These are phyloP conservation scores for Puccinia novopanici DNA, from an alignment of 1,284 basidiomycete genomes.

Conservation along the genomic window DNA sequence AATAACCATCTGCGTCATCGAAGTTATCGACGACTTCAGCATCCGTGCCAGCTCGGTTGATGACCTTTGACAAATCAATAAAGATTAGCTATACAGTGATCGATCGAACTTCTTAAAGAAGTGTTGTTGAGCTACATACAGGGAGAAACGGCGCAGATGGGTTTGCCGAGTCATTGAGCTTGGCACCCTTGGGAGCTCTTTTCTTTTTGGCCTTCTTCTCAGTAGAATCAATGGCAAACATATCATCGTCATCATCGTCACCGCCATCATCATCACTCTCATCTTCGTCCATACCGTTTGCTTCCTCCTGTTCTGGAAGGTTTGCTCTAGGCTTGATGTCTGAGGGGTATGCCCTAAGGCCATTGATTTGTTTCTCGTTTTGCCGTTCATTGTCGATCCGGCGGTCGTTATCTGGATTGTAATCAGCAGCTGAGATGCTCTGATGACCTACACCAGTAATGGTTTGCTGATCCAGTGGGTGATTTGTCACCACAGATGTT, in stretches of 20 bases:
- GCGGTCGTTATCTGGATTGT: constrained; percentile 81
- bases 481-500: constrained; percentile 11
- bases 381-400: constrained; percentile 76
- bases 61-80: constrained; percentile 35
- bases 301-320: constrained; percentile 60
- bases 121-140: constrained; percentile 33
- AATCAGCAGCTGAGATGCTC: constrained; percentile 80
- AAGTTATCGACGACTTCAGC: constrained; percentile 62
- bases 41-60: constrained; percentile 52
- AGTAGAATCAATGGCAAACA: constrained; percentile 72
- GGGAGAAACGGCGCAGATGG: constrained; percentile 51
- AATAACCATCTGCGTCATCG: constrained; percentile 90
- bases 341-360: constrained; percentile 59
- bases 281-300: constrained; percentile 67
- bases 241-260: constrained; percentile 71
- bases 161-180: constrained; percentile 12
- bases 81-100: background rate
- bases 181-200: constrained; percentile 60
- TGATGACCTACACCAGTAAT: constrained; percentile 47
- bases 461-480: constrained; percentile 41
- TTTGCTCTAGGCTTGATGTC: constrained; percentile 60
- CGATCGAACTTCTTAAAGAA: background rate
- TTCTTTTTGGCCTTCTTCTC: constrained; percentile 67
- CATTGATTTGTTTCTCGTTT: constrained; percentile 52
- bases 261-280: constrained; percentile 66